Conservation (phyloP, 2,329 filamentous ascomycete genomes). For the Pleoardoris graminearum region DNA sequence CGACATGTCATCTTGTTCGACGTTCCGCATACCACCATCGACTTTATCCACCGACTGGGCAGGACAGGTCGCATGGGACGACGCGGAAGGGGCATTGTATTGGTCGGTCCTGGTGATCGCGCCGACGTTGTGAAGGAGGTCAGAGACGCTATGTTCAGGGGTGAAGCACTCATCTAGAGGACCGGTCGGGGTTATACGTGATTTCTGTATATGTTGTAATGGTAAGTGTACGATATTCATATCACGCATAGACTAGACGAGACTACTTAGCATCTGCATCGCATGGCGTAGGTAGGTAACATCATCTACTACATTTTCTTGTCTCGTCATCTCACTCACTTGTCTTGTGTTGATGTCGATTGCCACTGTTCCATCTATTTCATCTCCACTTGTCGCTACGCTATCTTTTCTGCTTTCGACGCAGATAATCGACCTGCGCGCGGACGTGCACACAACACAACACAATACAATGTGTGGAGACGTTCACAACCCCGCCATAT, state of each 20-base stretch:
- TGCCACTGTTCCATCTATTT: not conserved
- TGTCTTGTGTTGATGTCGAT: too few species aligned
- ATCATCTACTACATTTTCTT: not conserved
- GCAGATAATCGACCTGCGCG: not conserved
- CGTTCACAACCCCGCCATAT: not conserved
- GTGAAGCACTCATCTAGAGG: slow-evolving; percentile 53
- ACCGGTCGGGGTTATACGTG: not conserved
- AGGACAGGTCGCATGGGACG: slow-evolving; percentile 91
- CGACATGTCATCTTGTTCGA: slow-evolving; percentile 92
- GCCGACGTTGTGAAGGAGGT: slow-evolving; percentile 92
- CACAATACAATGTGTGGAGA: too few species aligned
- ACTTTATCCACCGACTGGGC: slow-evolving; percentile 95
- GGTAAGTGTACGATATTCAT: slow-evolving; percentile 14
- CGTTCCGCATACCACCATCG: slow-evolving; percentile 96
- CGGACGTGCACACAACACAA: too few species aligned
- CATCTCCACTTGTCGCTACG: not conserved
- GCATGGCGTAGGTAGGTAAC: slow-evolving; percentile 3
- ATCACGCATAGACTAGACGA: not conserved
- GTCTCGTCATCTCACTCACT: not conserved
- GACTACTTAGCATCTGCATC: slow-evolving; percentile 2
- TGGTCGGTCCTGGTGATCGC: slow-evolving; percentile 86
- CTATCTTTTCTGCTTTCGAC: not conserved
- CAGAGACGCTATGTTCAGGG: slow-evolving; percentile 68
- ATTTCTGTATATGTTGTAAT: slow-evolving; percentile 2
- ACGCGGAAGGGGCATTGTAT: slow-evolving; percentile 83